Base-by-base conservation (phyloP, 257 asterid species). In the Osmanthus fragrans region DNA sequence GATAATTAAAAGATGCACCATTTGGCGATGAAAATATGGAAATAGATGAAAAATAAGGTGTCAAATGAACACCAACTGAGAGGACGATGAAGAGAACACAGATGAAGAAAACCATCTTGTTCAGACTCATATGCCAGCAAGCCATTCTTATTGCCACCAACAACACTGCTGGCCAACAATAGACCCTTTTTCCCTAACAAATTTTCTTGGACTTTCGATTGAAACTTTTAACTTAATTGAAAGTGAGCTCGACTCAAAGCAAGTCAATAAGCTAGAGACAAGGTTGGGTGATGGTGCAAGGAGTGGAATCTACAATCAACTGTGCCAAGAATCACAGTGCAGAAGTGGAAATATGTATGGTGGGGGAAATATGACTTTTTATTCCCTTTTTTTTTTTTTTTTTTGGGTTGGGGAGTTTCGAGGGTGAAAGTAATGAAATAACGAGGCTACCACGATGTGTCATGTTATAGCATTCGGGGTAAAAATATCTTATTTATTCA, bases 101-200 rank as follows among this genome's bases (percentile, higher is more conserved):
- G 84, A 98, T 93, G 88, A 96, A 92, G 80, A 96, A 92, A 27
- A 96, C 91, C 90, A 93, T 85, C 86, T 92, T 93, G 92, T 92
- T 96, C 34, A 97, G 97, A 80, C 98, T 96, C 83, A 93, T 80
- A 84, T 90, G 97, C 96, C 96, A 92, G 49, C 99, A 98, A 65
- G 98, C 97, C 98, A 96, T 92, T 49, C 49, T 42, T 42, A 42
- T 42, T 11, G 49, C 49, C 16, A 90, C 97, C 89, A 93, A 96
- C 4, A 96, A 83, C 34, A 92, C 98, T 45, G 16, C 49, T 42
- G 84, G 92, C 93, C 80, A 97, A 97, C 21, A 87, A 80, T 97
- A 92, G 90, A 37, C 42, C 12, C 6, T 37, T 37, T 11, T 42
- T 42, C 49, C 49, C 49, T 42, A 12, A 42, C 49, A 42, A 42